Conservation (phyloP, 163 green algal genomes). For the Scenedesmus sp. region DNA sequence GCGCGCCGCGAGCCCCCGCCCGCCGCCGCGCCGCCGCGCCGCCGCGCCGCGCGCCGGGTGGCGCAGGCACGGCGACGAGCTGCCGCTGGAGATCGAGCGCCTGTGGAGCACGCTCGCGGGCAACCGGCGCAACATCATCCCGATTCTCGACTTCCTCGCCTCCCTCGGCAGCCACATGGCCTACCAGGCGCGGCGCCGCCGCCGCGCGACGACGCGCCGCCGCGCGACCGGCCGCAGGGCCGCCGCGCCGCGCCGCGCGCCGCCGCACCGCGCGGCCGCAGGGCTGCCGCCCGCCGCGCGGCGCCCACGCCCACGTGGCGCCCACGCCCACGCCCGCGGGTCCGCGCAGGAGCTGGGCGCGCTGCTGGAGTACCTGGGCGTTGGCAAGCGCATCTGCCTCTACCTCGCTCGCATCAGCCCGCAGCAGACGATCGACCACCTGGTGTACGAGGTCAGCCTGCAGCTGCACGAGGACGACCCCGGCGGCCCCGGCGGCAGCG, state of each 20-base stretch:
- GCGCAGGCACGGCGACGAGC: constrained; percentile 45
- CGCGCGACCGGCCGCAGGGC: too few relatives aligned
- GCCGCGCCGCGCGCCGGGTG: too few relatives aligned
- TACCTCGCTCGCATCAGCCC: constrained; percentile 84
- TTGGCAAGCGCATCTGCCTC: constrained; percentile 85
- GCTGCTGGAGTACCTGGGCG: constrained; percentile 70
- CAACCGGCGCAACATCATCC: constrained; percentile 87
- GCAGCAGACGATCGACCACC: constrained; percentile 88
- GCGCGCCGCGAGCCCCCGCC: too few relatives aligned
- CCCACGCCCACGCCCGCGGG: not conserved
- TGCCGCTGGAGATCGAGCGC: constrained; percentile 70
- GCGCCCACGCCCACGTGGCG: too few relatives aligned
- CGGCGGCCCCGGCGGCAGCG: not conserved
- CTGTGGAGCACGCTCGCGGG: constrained; percentile 87
- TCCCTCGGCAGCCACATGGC: constrained; percentile 63
- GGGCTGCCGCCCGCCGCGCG: too few relatives aligned
- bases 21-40: too few relatives aligned
- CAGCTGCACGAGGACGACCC: constrained; percentile 59
- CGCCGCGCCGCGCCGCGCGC: too few relatives aligned
- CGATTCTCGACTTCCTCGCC: constrained; percentile 89
- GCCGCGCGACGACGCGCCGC: too few relatives aligned
- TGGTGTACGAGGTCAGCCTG: constrained; percentile 80
- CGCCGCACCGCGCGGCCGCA: too few relatives aligned
- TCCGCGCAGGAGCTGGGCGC: constrained; percentile 43
- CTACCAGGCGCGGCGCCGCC: constrained; percentile 53